A percentile compares a stretch with the other conserved stretches of the same genome.
phyloP scores from a whole-genome alignment of 2,329 filamentous ascomycete genomes.

The Amauroascus verrucosus region DNA sequence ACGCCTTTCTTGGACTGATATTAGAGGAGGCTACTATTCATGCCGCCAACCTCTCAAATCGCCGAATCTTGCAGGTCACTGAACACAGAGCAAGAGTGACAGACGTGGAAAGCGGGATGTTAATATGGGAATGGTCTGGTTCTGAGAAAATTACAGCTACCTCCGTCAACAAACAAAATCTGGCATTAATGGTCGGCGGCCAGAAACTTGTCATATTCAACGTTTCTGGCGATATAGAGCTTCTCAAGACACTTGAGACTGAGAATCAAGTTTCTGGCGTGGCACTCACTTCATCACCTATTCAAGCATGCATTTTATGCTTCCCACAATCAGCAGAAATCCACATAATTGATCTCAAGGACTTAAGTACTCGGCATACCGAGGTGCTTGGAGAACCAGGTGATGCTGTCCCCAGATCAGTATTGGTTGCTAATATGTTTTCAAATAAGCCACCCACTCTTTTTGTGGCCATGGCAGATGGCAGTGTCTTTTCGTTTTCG shows the following conservation, averaged over 20 bases:
- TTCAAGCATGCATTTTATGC: conserved; percentile 64
- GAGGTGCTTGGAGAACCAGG: conserved; percentile 55
- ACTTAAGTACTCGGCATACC: conserved; percentile 55
- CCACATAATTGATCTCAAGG: conserved; percentile 59
- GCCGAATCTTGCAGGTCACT: conserved; percentile 66
- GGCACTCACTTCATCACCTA: conserved; percentile 56
- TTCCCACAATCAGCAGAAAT: conserved; percentile 80
- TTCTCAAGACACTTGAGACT: conserved; percentile 51
- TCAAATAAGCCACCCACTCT: conserved; percentile 58
- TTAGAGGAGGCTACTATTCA: conserved; percentile 64
- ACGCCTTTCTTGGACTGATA: conserved; percentile 59
- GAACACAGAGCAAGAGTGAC: conserved; percentile 51
- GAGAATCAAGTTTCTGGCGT: conserved; percentile 78
- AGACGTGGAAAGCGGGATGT: conserved; percentile 40
- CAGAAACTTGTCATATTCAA: conserved; percentile 60
- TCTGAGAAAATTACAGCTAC: conserved; percentile 59
- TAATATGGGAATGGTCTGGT: conserved; percentile 39
- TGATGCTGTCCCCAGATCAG: conserved; percentile 69
- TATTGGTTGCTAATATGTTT: conserved; percentile 69
- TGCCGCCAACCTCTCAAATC: conserved; percentile 53
- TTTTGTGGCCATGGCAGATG: conserved; percentile 85
- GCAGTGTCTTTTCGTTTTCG: conserved; percentile 74
- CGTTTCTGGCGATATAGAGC: conserved; percentile 46
- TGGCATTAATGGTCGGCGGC: conserved; percentile 67
- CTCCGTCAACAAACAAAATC: conserved; percentile 59